Percentiles rank a stretch among this genome's conserved stretches.
Conservation (phyloP, 768 basidiomycete species). For the Agrocybe chaxingu region DNA sequence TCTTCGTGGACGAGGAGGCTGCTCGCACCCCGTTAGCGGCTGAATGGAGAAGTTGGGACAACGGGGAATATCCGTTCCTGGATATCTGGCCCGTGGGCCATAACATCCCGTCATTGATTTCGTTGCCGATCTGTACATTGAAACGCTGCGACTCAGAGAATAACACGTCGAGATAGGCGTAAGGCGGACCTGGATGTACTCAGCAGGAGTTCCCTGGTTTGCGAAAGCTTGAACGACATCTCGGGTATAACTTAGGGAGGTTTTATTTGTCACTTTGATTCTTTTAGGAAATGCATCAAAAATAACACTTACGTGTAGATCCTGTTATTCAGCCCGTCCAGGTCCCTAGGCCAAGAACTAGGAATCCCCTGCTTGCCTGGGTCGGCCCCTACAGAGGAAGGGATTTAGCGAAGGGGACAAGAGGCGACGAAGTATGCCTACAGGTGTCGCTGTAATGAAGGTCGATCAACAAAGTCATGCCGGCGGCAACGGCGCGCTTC, state of each 20-base stretch:
- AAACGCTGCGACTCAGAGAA: not conserved
- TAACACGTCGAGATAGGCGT: not conserved
- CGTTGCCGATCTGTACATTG: conserved; percentile 51
- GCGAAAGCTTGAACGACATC: conserved; percentile 49
- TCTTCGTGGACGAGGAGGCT: conserved; percentile 43
- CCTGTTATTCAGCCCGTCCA: conserved; percentile 52
- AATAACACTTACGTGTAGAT: conserved; percentile 44
- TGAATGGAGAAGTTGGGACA: conserved; percentile 60
- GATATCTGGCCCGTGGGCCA: conserved; percentile 60
- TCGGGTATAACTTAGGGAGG: conserved; percentile 42
- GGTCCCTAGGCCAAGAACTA: conserved; percentile 47
- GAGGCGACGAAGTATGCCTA: conserved; percentile 20
- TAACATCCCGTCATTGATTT: conserved; percentile 62
- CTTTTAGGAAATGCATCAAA: not conserved
- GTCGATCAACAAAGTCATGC: conserved; percentile 54
- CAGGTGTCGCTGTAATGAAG: conserved; percentile 67
- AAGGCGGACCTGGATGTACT: conserved; percentile 43
- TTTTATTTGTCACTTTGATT: not conserved
- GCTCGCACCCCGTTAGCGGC: conserved; percentile 52
- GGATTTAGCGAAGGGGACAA: not conserved
- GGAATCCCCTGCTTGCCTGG: conserved; percentile 62
- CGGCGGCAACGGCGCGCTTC: conserved; percentile 53
- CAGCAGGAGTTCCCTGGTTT: conserved; percentile 50
- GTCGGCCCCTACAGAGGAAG: conserved; percentile 49
- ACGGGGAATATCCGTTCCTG: conserved; percentile 44